phyloP scores from a whole-genome alignment of 805 yeast genomes.

The Monosporozyma aerobia region DNA sequence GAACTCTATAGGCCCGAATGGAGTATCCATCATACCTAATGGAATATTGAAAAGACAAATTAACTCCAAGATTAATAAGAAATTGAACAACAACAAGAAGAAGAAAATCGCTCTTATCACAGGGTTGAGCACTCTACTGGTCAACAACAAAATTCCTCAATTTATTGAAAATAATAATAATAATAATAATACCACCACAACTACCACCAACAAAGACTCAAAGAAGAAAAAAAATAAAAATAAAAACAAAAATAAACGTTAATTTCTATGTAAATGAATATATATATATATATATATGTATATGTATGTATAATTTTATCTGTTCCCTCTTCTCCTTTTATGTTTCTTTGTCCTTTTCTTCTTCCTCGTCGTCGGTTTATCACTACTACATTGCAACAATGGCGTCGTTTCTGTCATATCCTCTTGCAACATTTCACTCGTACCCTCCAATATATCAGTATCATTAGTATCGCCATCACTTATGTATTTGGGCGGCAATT shows the following conservation, averaged over 20 bases:
- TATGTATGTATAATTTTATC: not conserved
- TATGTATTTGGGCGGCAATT: slow-evolving; percentile 57
- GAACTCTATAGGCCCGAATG: slow-evolving; percentile 65
- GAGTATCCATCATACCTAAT: slow-evolving; percentile 33
- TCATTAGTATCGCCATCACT: slow-evolving; percentile 11
- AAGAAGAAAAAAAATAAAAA: slow-evolving; percentile 21
- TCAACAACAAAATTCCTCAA: slow-evolving; percentile 23
- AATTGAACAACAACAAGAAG: slow-evolving; percentile 2
- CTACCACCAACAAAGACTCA: slow-evolving; percentile 2
- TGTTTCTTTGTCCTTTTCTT: slow-evolving; percentile 7
- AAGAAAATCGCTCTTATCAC: slow-evolving; percentile 6
- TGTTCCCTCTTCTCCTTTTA: slow-evolving; percentile 11
- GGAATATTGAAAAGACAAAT: slow-evolving; percentile 11
- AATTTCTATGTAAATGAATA: not conserved
- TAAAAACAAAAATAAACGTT: slow-evolving; percentile 25
- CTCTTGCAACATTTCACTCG: not conserved
- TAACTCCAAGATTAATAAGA: not conserved
- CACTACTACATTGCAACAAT: not conserved
- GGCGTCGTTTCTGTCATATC: not conserved
- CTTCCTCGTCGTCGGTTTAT: slow-evolving; percentile 5
- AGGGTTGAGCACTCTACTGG: slow-evolving; percentile 22
- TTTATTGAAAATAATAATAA: slow-evolving; percentile 12
- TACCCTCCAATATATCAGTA: not conserved
- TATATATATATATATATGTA: slow-evolving; percentile 1
- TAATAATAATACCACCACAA: not conserved